Evolutionary conservation across 106 monocot species (phyloP).

Genomic region (Apostasia ramifera): DNA sequence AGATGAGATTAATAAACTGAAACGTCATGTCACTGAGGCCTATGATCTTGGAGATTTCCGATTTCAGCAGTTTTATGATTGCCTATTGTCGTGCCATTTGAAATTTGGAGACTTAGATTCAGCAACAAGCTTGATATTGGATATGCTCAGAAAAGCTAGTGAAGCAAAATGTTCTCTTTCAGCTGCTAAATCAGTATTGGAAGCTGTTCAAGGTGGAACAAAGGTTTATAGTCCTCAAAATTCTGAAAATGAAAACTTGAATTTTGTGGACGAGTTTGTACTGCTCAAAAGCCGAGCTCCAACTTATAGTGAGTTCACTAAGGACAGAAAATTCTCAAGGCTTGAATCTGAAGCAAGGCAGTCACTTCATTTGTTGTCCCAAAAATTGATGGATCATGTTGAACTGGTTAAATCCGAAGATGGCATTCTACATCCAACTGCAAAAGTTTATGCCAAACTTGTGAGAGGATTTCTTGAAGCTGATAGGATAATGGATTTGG

Average conservation of each 20-base stretch:
- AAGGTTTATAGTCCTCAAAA: constrained; percentile 3
- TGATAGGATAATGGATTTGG: constrained; percentile 58
- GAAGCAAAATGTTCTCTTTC: constrained; percentile 65
- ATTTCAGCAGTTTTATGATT: constrained; percentile 73
- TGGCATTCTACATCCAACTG: constrained; percentile 93
- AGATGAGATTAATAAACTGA: constrained; percentile 71
- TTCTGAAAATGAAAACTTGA: constrained; percentile 6
- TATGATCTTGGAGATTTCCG: constrained; percentile 43
- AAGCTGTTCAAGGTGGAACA: constrained; percentile 33
- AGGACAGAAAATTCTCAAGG: constrained; percentile 46
- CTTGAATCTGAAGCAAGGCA: constrained; percentile 56
- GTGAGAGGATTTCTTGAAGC: constrained; percentile 66
- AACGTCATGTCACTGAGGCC: constrained; percentile 56
- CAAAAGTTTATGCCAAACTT: constrained; percentile 87
- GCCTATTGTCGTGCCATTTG: constrained; percentile 77
- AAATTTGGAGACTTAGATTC: constrained; percentile 69
- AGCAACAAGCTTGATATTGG: constrained; percentile 58
- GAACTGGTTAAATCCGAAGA: constrained; percentile 60
- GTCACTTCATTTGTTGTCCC: constrained; percentile 35
- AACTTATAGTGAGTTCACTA: constrained; percentile 50
- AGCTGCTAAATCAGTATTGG: constrained; percentile 54
- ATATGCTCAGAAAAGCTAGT: constrained; percentile 72
- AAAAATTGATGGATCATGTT: constrained; percentile 42
- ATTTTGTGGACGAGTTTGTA: constrained; percentile 15
- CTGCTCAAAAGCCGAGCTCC: constrained; percentile 29